Evolutionary conservation across 2,329 filamentous ascomycete species (phyloP), one percentile per base, ranked within the genome.

Genomic region (Neonectria hederae): DNA sequence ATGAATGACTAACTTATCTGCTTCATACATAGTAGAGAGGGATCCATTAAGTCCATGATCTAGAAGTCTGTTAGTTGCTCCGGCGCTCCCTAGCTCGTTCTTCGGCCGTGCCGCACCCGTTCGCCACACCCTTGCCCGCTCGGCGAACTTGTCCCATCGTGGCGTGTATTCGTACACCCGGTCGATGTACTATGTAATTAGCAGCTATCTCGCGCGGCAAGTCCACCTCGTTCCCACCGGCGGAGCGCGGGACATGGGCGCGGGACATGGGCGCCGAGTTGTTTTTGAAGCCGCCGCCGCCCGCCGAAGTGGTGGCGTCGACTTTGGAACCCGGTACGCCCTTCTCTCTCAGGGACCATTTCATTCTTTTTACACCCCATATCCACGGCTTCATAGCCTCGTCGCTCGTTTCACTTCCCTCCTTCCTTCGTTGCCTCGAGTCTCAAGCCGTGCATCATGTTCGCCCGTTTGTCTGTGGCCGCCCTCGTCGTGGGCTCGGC

Each of bases 401-500:
- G 17, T 35, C 46, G 19, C 38, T 52, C 38, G 14, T 53, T 43
- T 48, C 30, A 28, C 45, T 38, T 10, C 45, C 52, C 9, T 7
- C 10, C 28, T n/a, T n/a, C 14, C 17, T 32, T n/a, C 11, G 24
- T 26, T 26, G 43, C 19, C 13, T 46, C 43, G n/a, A 13, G n/a
- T 49, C 45, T 5, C 32, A 32, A 35, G 13, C 24, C 22, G 3
- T 54, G 30, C 65, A 53, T 19, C 63, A 75, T 76, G 74, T 55
- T 67, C 22, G 62, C 65, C 45, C 54, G 62, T 19, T 46, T 74
- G 48, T 71, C 67, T 17, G 49, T 72, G 66, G 70, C 66, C 40
- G 68, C 72, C 62, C 69, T 75, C 11, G 35, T 74, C 40, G 58
- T 63, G 22, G 62, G 65, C 30, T 61, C 66, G 35, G 67, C 60